Base-by-base conservation (phyloP, 2,329 filamentous ascomycete species). In the Lasiodiplodia hormozganensis region DNA sequence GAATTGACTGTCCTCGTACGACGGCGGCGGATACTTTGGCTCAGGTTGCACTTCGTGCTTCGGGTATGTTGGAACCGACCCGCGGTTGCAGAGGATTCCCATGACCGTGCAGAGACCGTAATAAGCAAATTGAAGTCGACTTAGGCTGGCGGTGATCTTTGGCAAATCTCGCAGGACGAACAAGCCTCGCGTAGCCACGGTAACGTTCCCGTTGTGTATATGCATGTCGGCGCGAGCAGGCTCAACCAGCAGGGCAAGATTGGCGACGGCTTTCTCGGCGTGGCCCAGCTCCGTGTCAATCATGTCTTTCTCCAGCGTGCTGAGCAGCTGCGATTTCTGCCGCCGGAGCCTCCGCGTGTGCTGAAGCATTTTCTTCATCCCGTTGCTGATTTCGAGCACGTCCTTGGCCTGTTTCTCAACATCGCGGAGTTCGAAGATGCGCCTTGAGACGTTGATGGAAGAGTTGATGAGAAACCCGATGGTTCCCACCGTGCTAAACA, bases 101-200 rank as follows among this genome's bases (percentile, higher is more conserved):
- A 62, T 36, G 68, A 2, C 70, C 69, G 40, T 70, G 65, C n/a
- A 31, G n/a, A 40, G 70, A 60, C 25, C 62, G 65, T 28, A 69
- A 43, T 62, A 70, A 2, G 71, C 70, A 25, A 72, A 69, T 10
- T 60, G 56, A 16, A 72, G 68, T 43, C 69, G 64, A 8, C 43
- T 54, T 10, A 72, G 62, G 47, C 65, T 69, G 28, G 70, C 68
- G 21, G 60, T 51, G 31, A 73, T 64, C 4, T 65, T 53, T 16
- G 70, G 66, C 3, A 57, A 67, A 34, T 72, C 69, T 16, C 64
- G 38, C 21, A 73, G 56, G 2, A 71, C 69, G 64, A 70, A 73
- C 43, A 67, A 51, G 14, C 69, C 51, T 34, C 71, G 65, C 6
- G 70, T 71, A 4, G 25, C 12, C 16, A 69, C 28, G 10, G 67